These are phyloP conservation scores for Coemansia furcata DNA, from an alignment of 192 early-diverging fungal species.

Conservation along the genomic window DNA sequence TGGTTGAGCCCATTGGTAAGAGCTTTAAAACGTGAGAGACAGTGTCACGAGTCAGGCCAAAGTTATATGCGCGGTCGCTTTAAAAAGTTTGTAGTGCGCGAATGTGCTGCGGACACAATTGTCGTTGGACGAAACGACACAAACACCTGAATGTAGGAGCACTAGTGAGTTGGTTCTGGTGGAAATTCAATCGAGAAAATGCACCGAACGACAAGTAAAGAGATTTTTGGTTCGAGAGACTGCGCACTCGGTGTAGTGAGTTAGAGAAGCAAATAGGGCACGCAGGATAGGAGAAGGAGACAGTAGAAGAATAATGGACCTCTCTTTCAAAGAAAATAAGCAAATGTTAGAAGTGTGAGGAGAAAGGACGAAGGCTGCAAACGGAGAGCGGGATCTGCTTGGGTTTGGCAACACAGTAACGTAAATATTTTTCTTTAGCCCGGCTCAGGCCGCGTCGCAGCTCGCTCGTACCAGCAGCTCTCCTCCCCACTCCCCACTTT, in stretches of 20 bases:
- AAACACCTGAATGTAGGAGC: neutral
- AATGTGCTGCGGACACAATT: neutral
- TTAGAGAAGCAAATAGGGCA: neutral
- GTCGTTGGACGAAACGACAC: neutral
- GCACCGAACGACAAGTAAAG: neutral
- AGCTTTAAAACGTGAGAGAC: neutral
- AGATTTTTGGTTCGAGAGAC: neutral
- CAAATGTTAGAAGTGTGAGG: neutral
- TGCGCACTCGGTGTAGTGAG: neutral
- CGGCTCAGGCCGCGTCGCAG: conserved; percentile 2
- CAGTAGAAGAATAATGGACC: neutral
- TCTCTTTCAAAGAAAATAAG: neutral
- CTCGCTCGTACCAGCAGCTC: neutral
- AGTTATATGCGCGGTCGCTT: neutral
- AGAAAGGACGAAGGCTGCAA: neutral
- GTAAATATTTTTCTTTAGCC: neutral
- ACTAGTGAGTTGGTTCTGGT: neutral
- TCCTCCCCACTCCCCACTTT: neutral
- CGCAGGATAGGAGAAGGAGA: neutral
- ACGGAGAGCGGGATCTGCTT: conserved; percentile 2
- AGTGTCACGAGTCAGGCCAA: neutral
- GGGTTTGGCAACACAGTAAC: neutral
- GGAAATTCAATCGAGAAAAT: neutral
- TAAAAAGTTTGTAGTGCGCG: neutral
- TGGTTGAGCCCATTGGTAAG: conserved; percentile 25